A percentile compares a stretch with the other conserved stretches of the same genome.
Conservation (phyloP, 164 flowering plant genomes). For the Macadamia tetraphylla region DNA sequence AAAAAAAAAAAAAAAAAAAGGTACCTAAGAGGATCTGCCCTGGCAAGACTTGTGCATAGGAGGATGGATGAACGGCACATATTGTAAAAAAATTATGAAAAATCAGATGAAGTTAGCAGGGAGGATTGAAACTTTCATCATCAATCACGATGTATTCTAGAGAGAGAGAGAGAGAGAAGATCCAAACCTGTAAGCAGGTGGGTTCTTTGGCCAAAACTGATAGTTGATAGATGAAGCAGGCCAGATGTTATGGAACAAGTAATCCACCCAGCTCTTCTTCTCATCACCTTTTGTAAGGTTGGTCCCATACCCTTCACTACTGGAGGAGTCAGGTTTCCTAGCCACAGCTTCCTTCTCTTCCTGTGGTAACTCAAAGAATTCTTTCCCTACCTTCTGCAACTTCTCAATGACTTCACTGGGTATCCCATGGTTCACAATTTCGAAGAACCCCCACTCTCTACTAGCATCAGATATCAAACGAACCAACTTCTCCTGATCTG, state of each 20-base stretch:
- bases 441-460: conserved; percentile 62
- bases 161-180: too few relatives aligned
- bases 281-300: conserved; percentile 46
- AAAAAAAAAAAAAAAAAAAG: too few relatives aligned
- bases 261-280: conserved; percentile 76
- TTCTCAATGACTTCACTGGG: conserved; percentile 40
- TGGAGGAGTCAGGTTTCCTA: conserved; percentile 20
- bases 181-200: conserved; percentile 51
- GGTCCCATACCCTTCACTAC: conserved; percentile 69
- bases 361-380: conserved; percentile 65
- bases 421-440: conserved; percentile 63
- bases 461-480: conserved; percentile 37
- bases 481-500: conserved; percentile 28
- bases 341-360: conserved; percentile 67
- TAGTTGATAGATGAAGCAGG: conserved; percentile 58
- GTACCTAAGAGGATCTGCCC: too few relatives aligned
- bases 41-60: too few relatives aligned
- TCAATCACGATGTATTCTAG: too few relatives aligned
- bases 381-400: conserved; percentile 55
- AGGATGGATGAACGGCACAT: too few relatives aligned
- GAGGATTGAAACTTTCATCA: too few relatives aligned
- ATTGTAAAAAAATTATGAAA: not conserved
- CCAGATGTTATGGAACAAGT: conserved; percentile 70
- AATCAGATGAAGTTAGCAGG: too few relatives aligned
- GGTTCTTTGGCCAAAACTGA: conserved; percentile 70